Evolutionary conservation across 768 basidiomycete genomes (phyloP).

Genomic region (Agaricus bisporus): DNA sequence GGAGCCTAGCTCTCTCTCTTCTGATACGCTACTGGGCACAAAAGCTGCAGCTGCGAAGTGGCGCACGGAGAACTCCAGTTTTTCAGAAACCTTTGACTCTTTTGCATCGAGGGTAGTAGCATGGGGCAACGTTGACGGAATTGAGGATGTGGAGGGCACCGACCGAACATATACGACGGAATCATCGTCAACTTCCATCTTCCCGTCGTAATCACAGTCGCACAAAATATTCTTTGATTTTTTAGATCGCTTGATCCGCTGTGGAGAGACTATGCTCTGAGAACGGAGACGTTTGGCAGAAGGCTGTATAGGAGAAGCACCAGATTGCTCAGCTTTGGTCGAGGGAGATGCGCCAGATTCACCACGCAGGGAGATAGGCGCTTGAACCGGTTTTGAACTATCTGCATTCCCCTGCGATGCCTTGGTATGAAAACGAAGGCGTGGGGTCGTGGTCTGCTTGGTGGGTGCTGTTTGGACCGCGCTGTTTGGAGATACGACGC

Average conservation of each 20-base stretch:
- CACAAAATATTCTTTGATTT: constrained; percentile 1
- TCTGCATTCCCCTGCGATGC: not conserved
- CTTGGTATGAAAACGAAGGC: not conserved
- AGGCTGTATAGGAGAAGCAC: constrained; percentile 4
- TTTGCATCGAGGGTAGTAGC: constrained; percentile 11
- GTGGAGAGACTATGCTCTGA: constrained; percentile 4
- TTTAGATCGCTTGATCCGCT: not conserved
- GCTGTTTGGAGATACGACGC: not conserved
- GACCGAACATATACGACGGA: constrained; percentile 1
- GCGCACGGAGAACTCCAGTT: constrained; percentile 25
- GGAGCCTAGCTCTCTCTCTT: constrained; percentile 49
- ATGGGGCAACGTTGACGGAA: constrained; percentile 8
- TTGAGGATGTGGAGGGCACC: not conserved
- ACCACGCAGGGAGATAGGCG: not conserved
- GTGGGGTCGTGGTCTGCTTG: constrained; percentile 2
- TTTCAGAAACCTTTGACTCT: constrained; percentile 31
- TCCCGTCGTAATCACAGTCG: not conserved
- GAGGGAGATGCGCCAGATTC: not conserved
- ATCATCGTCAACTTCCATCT: constrained; percentile 3
- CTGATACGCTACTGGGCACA: constrained; percentile 62
- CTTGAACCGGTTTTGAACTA: not conserved
- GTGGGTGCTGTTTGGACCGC: not conserved
- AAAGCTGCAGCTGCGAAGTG: constrained; percentile 25
- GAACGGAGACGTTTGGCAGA: constrained; percentile 7
- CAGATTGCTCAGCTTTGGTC: not conserved